Evolutionary conservation across 352 stramenopile species (phyloP).

Genomic region (Albugo candida): DNA sequence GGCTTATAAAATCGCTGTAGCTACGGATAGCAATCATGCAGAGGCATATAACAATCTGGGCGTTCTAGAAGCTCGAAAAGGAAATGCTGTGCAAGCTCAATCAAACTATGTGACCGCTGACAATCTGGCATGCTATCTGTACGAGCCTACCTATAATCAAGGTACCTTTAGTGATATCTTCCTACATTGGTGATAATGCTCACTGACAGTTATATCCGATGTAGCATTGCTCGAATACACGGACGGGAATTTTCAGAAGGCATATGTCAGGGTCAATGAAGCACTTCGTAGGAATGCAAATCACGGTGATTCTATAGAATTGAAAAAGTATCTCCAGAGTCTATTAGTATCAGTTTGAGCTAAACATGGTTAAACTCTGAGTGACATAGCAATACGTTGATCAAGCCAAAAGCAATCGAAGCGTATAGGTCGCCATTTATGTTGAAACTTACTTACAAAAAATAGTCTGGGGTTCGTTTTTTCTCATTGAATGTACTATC

Average conservation of each 20-base stretch:
- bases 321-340: constrained; percentile 54
- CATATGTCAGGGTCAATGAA: constrained; percentile 71
- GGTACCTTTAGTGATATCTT: constrained; percentile 12
- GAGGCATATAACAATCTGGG: constrained; percentile 85
- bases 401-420: no score
- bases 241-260: constrained; percentile 80
- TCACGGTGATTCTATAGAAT: constrained; percentile 77
- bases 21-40: constrained; percentile 80
- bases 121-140: constrained; percentile 71
- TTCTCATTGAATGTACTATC: constrained; percentile 85
- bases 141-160: constrained; percentile 84
- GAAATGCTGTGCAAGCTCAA: constrained; percentile 71
- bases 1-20: constrained; percentile 85
- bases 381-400: no score
- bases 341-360: no score
- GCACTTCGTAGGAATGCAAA: constrained; percentile 55
- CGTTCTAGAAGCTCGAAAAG: constrained; percentile 78
- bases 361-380: no score
- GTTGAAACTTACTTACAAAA: constrained; percentile 35
- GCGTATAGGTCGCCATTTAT: no score
- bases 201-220: neutral
- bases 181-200: neutral
- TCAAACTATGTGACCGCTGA: constrained; percentile 69
- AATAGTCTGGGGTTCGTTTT: constrained; percentile 84
- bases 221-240: constrained; percentile 80